Evolutionary conservation across 331 rosid genomes (phyloP), one percentile per base, ranked within the genome.

Genomic region (Rhamnella rubrinervis): DNA sequence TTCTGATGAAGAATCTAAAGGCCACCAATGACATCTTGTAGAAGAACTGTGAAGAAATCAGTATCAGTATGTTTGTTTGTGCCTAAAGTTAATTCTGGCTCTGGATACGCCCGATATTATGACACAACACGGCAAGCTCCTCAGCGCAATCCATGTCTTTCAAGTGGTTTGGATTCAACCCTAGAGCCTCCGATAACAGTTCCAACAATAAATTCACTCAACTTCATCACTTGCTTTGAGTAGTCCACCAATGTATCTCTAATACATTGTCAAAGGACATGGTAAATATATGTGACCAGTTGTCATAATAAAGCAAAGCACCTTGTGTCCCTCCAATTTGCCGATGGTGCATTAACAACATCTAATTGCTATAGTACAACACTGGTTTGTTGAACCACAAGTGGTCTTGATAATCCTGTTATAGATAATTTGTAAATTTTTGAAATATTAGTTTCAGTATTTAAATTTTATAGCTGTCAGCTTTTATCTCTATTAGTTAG

Each of bases 21-120:
- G 53, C 85, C 93, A 17, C 85, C 92, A 1, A 78, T 64, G 39
- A 77, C 80, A 52, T 83, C 81, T 65, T 83, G 87, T 2, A 78
- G 76, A 47, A 85, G 66, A 26, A 88, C 60, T 1, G 90, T 88
- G 58, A 88, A 41, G 38, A 88, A 86, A 26, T 70, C 73, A 25
- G 19, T 21, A 71, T 89, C 89, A 14, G 78, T 46, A 35, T 88
- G 95, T 19, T 76, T 76, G 1, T 11, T 41, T 7, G 77, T 51
- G 53, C 91, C 95, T 21, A 88, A 0, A 1, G 92, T 84, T 25
- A 86, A 18, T 15, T 86, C 69, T 25, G 90, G 96, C 57, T 84
- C 80, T 1, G 89, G 88, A 39, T 89, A 89, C 0, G 85, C 47
- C 1, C 87, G 96, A 51, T 84, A 86, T 76, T 83, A 86, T 89